These are phyloP conservation scores for Grosmannia huntii DNA, from an alignment of 2,329 filamentous ascomycete genomes.

Conservation along the genomic window DNA sequence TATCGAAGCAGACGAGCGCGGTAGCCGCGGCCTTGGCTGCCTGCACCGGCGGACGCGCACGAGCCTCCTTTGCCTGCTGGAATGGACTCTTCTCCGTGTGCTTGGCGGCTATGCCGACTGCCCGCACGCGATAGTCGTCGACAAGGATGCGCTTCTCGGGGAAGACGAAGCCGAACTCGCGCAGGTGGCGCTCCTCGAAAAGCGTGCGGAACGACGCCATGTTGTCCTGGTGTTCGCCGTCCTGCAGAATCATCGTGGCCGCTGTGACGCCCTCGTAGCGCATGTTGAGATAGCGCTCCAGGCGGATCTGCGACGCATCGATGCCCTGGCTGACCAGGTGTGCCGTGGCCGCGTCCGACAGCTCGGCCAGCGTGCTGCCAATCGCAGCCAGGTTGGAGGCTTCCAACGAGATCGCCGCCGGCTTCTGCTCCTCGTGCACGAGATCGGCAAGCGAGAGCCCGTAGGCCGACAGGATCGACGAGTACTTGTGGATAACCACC, in stretches of 20 bases:
- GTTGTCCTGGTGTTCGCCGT: constrained; percentile 36
- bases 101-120: constrained; percentile 50
- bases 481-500: constrained; percentile 57
- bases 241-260: constrained; percentile 54
- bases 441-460: constrained; percentile 25
- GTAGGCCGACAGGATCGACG: constrained; percentile 40
- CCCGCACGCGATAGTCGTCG: constrained; percentile 56
- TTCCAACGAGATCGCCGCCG: background rate
- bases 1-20: background rate
- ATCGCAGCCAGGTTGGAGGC: background rate
- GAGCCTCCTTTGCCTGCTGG: constrained; percentile 55
- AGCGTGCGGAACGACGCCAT: constrained; percentile 32
- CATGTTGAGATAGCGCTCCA: constrained; percentile 91
- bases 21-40: background rate
- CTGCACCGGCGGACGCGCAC: background rate
- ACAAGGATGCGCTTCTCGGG: constrained; percentile 58
- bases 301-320: constrained; percentile 48
- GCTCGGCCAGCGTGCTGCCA: background rate
- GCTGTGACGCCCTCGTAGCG: constrained; percentile 81
- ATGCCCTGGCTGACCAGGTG: constrained; percentile 49
- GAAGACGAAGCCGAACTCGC: constrained; percentile 57
- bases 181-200: constrained; percentile 55
- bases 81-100: constrained; percentile 67
- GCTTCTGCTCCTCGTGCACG: constrained; percentile 21
- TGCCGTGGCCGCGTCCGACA: constrained; percentile 16